Evolutionary conservation across 331 rosid genomes (phyloP), one percentile per base, ranked within the genome.

Genomic region (Malus hybrid): DNA sequence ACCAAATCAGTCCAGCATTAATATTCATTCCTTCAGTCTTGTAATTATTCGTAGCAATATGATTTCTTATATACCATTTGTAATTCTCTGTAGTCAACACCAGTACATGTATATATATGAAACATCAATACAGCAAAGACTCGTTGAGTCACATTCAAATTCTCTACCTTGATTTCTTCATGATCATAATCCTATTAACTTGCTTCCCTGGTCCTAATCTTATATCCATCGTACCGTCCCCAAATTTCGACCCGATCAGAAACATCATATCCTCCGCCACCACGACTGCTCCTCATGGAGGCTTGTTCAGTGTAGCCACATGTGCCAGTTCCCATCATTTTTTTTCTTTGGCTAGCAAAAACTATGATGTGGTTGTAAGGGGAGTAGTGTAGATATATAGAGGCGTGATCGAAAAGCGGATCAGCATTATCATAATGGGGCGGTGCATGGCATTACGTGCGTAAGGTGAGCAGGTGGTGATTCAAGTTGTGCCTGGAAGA

Each of bases 181-280:
- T 24, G 24, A 4, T 30, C 32, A 30, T 2, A 4, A 30, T 30
- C 32, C 2, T 30, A 30, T 30, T 30, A 30, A 30, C 32, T 4
- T 30, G 32, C 32, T 30, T 30, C 32, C 32, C 32, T 1, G 32
- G 32, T 4, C 32, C 32, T 30, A 30, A 30, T 30, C 32, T 2
- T 30, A 30, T 30, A 30, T 24, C 29, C 80, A 13, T 91, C 90
- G 4, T 87, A 91, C 32, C 95, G 82, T 65, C 97, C 98, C 42
- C 87, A 58, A 48, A 94, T 82, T 60, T 91, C 97, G 63, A 91
- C 92, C 69, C 87, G 92, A 44, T 88, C 89, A 12, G 93, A 93
- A 39, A 81, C 84, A 19, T 94, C 93, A 53, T 91, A 93, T 68
- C 85, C 70, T 7, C 74, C 44, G 29, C 20, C 42, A 5, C 20